Evolutionary conservation across 768 basidiomycete species (phyloP), one percentile per base, ranked within the genome.

Genomic region (Chalciporus piperatus): DNA sequence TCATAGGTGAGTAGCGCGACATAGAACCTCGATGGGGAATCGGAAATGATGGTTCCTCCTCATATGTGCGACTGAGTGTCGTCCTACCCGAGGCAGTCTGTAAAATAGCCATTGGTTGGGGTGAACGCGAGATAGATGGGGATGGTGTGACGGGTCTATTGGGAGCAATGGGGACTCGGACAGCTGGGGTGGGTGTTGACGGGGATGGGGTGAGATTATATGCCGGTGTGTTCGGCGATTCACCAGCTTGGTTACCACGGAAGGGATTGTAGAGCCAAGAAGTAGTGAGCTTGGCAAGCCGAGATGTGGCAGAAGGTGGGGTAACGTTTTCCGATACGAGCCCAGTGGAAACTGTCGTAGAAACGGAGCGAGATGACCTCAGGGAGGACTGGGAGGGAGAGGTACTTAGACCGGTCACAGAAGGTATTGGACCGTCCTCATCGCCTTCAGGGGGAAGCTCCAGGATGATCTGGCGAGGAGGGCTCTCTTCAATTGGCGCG

Each of bases 181-280:
- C 17, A 40, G 61, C 58, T 35, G 62, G 60, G 20, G 66, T 61
- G 16, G 58, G 63, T 35, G 60, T 55, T 7, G 44, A 58, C 16
- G 57, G 62, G 14, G 56, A 57, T 12, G 30, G 8, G 30, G 12
- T 12, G 25, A 47, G 54, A 7, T 72, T 74, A 4, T 77, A 76
- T 6, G 81, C 72, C 13, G 78, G 69, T 6, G 42, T 39, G 3
- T 78, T 77, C 1, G 82, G 83, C 2, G 85, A 77, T 63, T 88
- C 84, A 56, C 78, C 81, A 7, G 78, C 37, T 54, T 45, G 74
- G 1, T 74, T 78, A 51, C 78, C 82, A 30, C 87, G 74, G 66
- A 92, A 91, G 6, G 84, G 79, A 60, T 83, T 87, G 67, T 89
- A 85, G 11, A 91, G 68, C 89, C 89, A 91, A n/a, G 85, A 76